Percentiles rank a stretch among this genome's conserved stretches.
phyloP scores from a whole-genome alignment of 176 grass and related monocot genomes.

The Puccinellia tenuiflora region DNA sequence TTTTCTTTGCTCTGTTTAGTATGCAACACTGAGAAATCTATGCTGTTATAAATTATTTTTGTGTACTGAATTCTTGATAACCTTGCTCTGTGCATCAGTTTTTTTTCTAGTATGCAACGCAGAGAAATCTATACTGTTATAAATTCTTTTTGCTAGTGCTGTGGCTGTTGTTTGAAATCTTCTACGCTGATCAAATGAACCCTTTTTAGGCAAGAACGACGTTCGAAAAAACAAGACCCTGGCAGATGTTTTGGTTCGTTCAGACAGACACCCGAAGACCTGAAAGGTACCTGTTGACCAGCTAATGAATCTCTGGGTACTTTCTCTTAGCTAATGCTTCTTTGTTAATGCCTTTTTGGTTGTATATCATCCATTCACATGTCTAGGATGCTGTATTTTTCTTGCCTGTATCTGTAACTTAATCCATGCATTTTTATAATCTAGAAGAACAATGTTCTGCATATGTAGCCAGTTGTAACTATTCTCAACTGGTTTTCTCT shows the following conservation, averaged over 20 bases:
- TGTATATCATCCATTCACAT: neutral
- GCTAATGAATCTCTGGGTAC: neutral
- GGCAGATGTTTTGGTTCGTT: conserved; percentile 27
- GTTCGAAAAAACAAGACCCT: neutral
- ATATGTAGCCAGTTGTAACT: neutral
- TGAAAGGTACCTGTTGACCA: neutral
- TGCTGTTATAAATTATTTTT: neutral
- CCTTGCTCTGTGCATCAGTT: neutral
- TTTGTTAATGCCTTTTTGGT: neutral
- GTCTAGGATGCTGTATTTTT: neutral
- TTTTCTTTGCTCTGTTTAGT: neutral
- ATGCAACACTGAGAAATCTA: neutral
- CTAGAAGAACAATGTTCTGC: neutral
- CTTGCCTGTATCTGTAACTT: neutral
- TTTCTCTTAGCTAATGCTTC: neutral
- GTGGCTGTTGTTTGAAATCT: neutral
- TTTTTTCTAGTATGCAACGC: neutral
- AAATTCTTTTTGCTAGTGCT: neutral
- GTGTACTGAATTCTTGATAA: neutral
- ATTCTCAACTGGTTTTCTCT: neutral
- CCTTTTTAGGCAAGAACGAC: neutral
- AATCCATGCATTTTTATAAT: neutral
- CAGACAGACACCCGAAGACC: neutral
- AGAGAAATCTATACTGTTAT: neutral
- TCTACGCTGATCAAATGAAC: neutral